These are phyloP conservation scores for Athelia psychrophila DNA, from an alignment of 1,284 basidiomycete species.

Conservation along the genomic window DNA sequence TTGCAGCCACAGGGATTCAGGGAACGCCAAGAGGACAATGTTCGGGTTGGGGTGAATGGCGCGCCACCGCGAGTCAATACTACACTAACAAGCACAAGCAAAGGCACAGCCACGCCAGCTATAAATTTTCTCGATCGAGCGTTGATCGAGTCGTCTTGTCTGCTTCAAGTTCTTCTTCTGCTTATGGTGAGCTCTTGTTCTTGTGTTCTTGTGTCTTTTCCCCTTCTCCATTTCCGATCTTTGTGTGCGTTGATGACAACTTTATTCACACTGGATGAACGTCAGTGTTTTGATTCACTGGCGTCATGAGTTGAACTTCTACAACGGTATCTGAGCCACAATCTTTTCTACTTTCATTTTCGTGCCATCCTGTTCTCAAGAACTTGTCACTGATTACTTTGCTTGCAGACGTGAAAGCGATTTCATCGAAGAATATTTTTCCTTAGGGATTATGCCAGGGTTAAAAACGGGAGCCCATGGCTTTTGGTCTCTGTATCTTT, in stretches of 20 bases:
- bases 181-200: neutral
- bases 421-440: no score
- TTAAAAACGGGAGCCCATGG: no score
- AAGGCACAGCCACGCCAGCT: neutral
- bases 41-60: no score
- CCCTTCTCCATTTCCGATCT: neutral
- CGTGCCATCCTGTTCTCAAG: neutral
- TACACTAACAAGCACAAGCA: neutral
- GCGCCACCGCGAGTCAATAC: no score
- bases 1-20: neutral
- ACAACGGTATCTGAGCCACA: constrained; percentile 3
- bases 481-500: no score
- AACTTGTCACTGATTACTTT: neutral
- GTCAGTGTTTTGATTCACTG: constrained; percentile 1
- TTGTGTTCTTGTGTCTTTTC: neutral
- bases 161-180: neutral
- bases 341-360: neutral
- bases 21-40: neutral
- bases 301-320: constrained; percentile 2
- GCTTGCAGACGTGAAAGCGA: no score
- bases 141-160: neutral
- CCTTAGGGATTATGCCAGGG: no score
- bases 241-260: constrained; percentile 3
- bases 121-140: neutral
- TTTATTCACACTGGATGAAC: constrained; percentile 3